Conservation (phyloP, 169 alveolate genomes). For the Amoebophrya sp. region DNA sequence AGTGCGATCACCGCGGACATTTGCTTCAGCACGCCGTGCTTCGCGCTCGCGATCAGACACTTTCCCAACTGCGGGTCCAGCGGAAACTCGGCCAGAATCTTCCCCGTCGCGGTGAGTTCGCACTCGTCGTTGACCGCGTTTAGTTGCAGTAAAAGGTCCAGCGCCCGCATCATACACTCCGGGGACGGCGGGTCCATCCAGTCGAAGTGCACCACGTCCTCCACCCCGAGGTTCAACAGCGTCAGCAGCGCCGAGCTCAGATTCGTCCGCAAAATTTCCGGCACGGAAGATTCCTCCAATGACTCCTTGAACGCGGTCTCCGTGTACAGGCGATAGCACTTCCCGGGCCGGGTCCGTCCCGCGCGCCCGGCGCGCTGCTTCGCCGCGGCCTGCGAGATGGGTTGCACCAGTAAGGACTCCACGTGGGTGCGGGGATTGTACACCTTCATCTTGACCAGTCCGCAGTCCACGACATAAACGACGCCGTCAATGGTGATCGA, state of each 20-base stretch:
- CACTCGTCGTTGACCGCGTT: not conserved
- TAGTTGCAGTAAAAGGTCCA: not conserved
- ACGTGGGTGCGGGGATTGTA: conserved; percentile 96
- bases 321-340: conserved; percentile 97
- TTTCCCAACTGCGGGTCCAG: conserved; percentile 75
- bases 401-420: conserved; percentile 95
- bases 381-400: conserved; percentile 98
- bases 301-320: conserved; percentile 85
- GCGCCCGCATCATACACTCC: not conserved
- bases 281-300: conserved; percentile 56
- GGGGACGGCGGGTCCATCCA: conserved; percentile 96
- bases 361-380: conserved; percentile 99
- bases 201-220: conserved; percentile 97
- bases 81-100: conserved; percentile 98
- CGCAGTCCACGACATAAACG: conserved; percentile 99
- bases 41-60: not conserved
- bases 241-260: conserved; percentile 61
- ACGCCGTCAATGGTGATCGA: conserved; percentile 99
- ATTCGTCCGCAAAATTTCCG: conserved; percentile 61
- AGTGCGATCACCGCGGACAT: not conserved
- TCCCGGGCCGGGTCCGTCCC: conserved; percentile 97
- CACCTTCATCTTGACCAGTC: conserved; percentile 97
- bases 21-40: not conserved
- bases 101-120: conserved; percentile 36
- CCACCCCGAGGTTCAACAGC: conserved; percentile 92